phyloP scores from a whole-genome alignment of 1,284 basidiomycete genomes.

The Trichosporon sp. region DNA sequence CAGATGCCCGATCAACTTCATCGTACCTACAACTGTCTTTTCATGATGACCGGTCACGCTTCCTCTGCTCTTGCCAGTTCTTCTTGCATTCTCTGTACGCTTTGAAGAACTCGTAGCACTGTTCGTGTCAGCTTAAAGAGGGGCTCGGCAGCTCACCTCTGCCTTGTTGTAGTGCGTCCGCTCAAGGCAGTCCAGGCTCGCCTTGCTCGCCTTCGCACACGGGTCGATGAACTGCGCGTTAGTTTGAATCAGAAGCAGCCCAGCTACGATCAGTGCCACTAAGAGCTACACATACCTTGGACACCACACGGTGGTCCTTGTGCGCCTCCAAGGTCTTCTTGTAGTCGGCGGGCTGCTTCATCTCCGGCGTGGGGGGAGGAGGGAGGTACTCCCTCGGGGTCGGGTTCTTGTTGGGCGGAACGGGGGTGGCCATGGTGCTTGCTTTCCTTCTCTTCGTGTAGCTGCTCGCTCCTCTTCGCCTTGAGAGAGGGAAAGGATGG shows the following conservation, averaged over 20 bases:
- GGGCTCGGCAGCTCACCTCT: slow-evolving; percentile 43
- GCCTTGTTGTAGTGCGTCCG: slow-evolving; percentile 55
- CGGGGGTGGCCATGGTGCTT: slow-evolving; percentile 48
- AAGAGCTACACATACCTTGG: slow-evolving; percentile 40
- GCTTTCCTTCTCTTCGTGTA: background rate
- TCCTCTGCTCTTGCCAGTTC: slow-evolving; percentile 42
- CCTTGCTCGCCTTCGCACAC: slow-evolving; percentile 53
- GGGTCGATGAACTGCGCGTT: slow-evolving; percentile 51
- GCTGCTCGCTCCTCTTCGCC: background rate
- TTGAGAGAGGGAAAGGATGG: background rate
- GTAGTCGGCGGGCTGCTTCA: slow-evolving; percentile 53
- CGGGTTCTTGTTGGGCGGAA: slow-evolving; percentile 50
- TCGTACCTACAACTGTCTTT: background rate
- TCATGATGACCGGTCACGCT: slow-evolving; percentile 10
- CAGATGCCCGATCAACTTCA: background rate
- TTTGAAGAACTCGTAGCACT: slow-evolving; percentile 56
- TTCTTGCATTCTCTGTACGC: slow-evolving; percentile 56
- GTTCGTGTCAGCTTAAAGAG: background rate
- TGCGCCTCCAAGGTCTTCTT: slow-evolving; percentile 48
- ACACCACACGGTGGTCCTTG: slow-evolving; percentile 30
- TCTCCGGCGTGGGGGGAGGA: slow-evolving; percentile 41
- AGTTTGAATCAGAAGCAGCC: slow-evolving; percentile 15
- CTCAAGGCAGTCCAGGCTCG: slow-evolving; percentile 54
- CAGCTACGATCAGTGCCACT: background rate
- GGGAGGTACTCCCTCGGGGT: slow-evolving; percentile 43